phyloP scores from a whole-genome alignment of 2,329 filamentous ascomycete species.

The Xylaria hypoxylon region DNA sequence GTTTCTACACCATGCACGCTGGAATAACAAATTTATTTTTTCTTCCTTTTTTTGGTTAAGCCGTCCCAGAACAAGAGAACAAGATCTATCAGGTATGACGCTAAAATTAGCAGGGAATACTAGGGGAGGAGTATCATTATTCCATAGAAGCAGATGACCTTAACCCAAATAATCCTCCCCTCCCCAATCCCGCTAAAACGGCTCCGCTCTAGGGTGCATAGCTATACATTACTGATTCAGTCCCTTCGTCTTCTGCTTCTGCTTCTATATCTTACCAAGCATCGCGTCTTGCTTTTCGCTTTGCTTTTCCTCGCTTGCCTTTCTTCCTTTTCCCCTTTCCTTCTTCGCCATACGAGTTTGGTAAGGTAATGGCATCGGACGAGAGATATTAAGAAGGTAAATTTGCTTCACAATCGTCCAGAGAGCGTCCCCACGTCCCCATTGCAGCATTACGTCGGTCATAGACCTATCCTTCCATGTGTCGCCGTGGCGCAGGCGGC shows the following conservation, averaged over 20 bases:
- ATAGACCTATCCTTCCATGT: not conserved
- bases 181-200: not conserved
- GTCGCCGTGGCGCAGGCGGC: no score
- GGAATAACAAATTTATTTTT: conserved; percentile 9
- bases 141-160: not conserved
- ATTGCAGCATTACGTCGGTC: no score
- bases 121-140: not conserved
- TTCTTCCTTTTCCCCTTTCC: no score
- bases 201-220: not conserved
- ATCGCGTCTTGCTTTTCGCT: no score
- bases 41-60: no score
- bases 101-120: conserved; percentile 5
- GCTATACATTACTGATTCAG: not conserved
- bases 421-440: not conserved
- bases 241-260: not conserved
- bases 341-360: no score
- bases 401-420: not conserved
- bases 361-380: no score
- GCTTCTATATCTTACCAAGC: not conserved
- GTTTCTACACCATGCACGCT: not conserved
- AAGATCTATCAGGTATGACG: not conserved
- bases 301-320: no score
- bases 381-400: no score
- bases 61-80: not conserved
- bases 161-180: conserved; percentile 6